A percentile compares a stretch with the other conserved stretches of the same genome.
Conservation (phyloP, 1,139 yeast species). For the Candida smagusa region DNA sequence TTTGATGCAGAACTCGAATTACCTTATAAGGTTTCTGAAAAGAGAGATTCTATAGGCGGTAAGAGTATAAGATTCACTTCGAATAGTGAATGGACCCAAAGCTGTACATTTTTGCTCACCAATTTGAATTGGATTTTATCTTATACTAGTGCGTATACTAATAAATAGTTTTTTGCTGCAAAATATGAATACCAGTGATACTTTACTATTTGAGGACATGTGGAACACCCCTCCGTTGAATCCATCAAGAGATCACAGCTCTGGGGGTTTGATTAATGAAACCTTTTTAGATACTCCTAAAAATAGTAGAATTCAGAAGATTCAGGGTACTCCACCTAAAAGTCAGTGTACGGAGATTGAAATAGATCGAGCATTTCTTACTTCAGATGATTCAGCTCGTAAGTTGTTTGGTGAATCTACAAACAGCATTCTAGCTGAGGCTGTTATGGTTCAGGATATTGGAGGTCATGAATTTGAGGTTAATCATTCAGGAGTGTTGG, state of each 20-base stretch:
- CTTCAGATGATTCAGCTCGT: constrained; percentile 12
- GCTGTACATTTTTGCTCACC: constrained; percentile 78
- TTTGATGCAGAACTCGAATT: constrained; percentile 60
- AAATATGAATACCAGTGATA: neutral
- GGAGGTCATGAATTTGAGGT: too few species aligned
- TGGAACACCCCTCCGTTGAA: too few species aligned
- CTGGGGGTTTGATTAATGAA: too few species aligned
- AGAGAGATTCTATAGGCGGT: constrained; percentile 70
- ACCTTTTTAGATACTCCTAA: too few species aligned
- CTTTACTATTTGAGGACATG: too few species aligned
- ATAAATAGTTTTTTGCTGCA: constrained; percentile 2
- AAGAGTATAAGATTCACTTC: constrained; percentile 70
- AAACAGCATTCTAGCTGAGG: too few species aligned
- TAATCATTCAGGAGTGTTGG: too few species aligned
- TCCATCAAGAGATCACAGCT: too few species aligned
- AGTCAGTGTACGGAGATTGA: constrained; percentile 12
- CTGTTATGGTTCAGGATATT: too few species aligned
- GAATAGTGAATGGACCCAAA: constrained; percentile 85
- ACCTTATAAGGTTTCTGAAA: constrained; percentile 57
- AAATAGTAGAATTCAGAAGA: neutral
- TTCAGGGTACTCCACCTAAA: constrained; percentile 12
- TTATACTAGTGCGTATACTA: constrained; percentile 30
- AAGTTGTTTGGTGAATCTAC: too few species aligned
- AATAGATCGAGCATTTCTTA: constrained; percentile 19
- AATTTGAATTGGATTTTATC: constrained; percentile 58